Base-by-base conservation (phyloP, 768 basidiomycete genomes). In the Podaxis mareebaensis region DNA sequence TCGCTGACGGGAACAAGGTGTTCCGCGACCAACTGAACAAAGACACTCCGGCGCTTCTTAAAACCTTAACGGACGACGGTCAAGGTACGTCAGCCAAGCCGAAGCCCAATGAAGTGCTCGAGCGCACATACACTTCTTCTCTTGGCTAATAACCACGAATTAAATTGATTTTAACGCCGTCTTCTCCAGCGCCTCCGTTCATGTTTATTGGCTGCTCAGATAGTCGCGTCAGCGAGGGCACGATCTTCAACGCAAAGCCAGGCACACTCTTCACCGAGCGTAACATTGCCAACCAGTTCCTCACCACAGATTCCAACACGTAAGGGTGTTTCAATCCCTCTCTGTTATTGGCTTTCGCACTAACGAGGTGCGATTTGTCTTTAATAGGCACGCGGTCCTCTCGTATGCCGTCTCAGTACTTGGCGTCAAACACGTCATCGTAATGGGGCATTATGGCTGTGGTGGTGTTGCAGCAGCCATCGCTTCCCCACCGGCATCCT, bases 401-500 rank as follows among this genome's bases (percentile, higher is more conserved):
- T 72, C 76, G 0, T 80, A 78, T 51, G 79, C 77, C 10, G 75
- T 79, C 17, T 67, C 74, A 17, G 68, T 68, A 17, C 70, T 79
- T 12, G 70, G 71, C 3, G 78, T 80, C 13, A 70, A 75, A 53
- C 78, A 80, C 52, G 69, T 80, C 54, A 74, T 80, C 53, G 76
- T 80, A 13, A 77, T 80, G 76, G 79, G 78, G 0, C 78, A 80
- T 64, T 80, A 80, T 54, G 79, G 78, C 0, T 80, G 78, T 59
- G 77, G 78, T 17, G 79, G 79, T 36, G 74, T 80, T 12, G 78
- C 74, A 12, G 77, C 78, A 30, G 72, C 78, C 5, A 77, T 77
- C 60, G 68, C 71, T n/a, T 65, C 72, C 1, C 67, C 69, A 1
- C 70, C 73, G 1, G 38, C 42, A 3, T 49, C 58, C 12, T 65